A percentile compares a stretch with the other conserved stretches of the same genome.
Evolutionary conservation across 768 basidiomycete genomes (phyloP).

Genomic region (Boletus insuetus): DNA sequence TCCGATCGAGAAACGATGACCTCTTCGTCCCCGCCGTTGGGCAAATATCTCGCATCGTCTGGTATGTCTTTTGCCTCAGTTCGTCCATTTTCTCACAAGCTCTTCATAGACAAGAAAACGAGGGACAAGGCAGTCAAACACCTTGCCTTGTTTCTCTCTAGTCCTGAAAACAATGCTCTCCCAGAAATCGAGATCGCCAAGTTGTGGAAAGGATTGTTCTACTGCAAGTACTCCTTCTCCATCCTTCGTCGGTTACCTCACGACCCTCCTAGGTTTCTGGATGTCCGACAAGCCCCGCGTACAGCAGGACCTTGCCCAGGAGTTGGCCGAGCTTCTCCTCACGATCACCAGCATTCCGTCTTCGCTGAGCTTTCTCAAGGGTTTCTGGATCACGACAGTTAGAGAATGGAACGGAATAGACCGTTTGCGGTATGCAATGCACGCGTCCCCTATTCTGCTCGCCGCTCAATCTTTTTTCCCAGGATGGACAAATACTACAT

Average conservation of each 20-base stretch:
- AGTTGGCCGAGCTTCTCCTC: conserved; percentile 79
- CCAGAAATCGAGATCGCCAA: conserved; percentile 81
- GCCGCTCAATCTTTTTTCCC: conserved; percentile 4
- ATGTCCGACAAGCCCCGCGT: conserved; percentile 99
- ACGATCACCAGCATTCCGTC: conserved; percentile 55
- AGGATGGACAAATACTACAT: conserved; percentile 98
- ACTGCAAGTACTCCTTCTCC: conserved; percentile 54
- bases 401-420: conserved; percentile 96
- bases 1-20: conserved; percentile 31
- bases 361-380: conserved; percentile 74
- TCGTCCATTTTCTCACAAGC: background rate
- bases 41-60: conserved; percentile 89
- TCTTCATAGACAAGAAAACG: conserved; percentile 73
- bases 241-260: background rate
- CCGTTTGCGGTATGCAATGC: conserved; percentile 64
- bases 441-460: background rate
- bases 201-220: conserved; percentile 97
- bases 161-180: conserved; percentile 53
- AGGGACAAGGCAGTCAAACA: conserved; percentile 89
- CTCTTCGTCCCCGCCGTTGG: conserved; percentile 56
- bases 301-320: conserved; percentile 86
- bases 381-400: conserved; percentile 89
- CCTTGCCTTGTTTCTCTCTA: conserved; percentile 76
- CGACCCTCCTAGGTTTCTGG: conserved; percentile 76
- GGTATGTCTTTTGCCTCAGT: conserved; percentile 45